Percentiles rank a stretch among this genome's conserved stretches.
phyloP scores from a whole-genome alignment of 2,329 filamentous ascomycete species.

The Dactylellina sp. region DNA sequence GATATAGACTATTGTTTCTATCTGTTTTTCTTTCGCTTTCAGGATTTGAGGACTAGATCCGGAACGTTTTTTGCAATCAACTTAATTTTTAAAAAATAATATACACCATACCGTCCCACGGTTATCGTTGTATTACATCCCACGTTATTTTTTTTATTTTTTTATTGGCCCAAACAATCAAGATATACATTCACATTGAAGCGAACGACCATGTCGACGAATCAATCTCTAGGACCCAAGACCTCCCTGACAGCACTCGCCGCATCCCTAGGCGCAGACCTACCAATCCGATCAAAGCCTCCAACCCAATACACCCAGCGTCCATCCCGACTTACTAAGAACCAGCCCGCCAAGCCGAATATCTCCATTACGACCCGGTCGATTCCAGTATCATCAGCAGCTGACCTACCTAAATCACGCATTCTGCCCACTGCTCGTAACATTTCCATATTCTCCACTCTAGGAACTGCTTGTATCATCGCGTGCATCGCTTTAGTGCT shows the following conservation, averaged over 20 bases:
- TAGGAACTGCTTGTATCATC: conserved; percentile 42
- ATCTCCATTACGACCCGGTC: conserved; percentile 24
- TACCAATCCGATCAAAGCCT: conserved; percentile 29
- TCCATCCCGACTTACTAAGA: conserved; percentile 34
- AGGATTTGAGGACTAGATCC: conserved; percentile 30
- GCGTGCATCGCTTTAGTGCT: conserved; percentile 50
- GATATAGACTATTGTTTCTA: conserved; percentile 28
- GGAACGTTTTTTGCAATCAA: conserved; percentile 30
- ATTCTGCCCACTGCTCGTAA: conserved; percentile 50
- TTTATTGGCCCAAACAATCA: not conserved
- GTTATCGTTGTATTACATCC: conserved; percentile 7
- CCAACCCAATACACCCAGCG: conserved; percentile 39
- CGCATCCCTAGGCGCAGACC: conserved; percentile 27
- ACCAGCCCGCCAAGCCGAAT: conserved; percentile 1
- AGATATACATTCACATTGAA: conserved; percentile 2
- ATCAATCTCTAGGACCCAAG: not conserved
- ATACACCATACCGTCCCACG: conserved; percentile 19
- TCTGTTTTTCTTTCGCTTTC: too few species aligned
- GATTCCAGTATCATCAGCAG: conserved; percentile 27
- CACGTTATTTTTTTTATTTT: not conserved
- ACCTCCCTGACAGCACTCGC: conserved; percentile 39
- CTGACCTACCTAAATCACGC: conserved; percentile 39
- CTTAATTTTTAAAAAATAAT: conserved; percentile 22
- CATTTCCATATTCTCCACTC: conserved; percentile 45
- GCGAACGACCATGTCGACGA: conserved; percentile 18